Conservation (phyloP, 441 rosid genomes). For the Syzygium syzygioides region DNA sequence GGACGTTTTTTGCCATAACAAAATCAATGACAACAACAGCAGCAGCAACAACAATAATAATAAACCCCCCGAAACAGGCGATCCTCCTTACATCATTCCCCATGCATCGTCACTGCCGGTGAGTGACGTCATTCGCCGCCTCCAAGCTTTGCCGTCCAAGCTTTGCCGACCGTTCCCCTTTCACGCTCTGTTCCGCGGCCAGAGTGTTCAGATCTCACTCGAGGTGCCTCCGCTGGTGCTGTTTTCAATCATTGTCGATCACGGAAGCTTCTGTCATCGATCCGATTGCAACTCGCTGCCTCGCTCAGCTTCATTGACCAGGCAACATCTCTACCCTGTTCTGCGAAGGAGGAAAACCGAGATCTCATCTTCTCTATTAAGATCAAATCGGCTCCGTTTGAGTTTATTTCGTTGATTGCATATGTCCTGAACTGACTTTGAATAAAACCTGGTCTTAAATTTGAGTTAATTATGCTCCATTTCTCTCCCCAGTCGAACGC, state of each 20-base stretch:
- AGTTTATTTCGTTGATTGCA: neutral
- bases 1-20: neutral
- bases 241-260: accelerated
- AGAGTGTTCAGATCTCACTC: neutral
- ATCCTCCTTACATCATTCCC: neutral
- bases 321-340: neutral
- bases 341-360: neutral
- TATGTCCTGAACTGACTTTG: neutral
- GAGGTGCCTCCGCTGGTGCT: neutral
- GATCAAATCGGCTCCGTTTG: neutral
- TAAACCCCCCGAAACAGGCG: neutral
- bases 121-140: neutral
- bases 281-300: neutral
- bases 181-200: neutral
- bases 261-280: neutral
- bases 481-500: neutral
- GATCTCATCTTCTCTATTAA: neutral
- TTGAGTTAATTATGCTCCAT: neutral
- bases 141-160: neutral
- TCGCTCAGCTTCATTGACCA: neutral
- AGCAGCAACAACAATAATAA: no score
- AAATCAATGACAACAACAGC: neutral
- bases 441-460: neutral
- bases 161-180: neutral
- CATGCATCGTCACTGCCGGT: neutral